Conservation (phyloP, 768 basidiomycete genomes). For the Trametes elegans region DNA sequence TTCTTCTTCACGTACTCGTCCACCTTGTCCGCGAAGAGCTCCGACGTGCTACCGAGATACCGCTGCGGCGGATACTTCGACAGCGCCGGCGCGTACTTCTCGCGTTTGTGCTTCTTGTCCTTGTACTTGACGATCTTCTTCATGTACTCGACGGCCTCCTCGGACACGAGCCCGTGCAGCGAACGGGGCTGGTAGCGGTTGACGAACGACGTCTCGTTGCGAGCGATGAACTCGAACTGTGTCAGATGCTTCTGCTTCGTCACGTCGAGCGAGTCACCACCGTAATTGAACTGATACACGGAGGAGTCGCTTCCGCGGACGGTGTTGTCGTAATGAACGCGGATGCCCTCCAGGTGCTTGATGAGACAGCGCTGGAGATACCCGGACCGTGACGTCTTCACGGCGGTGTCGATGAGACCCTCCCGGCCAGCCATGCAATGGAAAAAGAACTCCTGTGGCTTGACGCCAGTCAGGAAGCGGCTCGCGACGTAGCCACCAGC, state of each 20-base stretch:
- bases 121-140: constrained; percentile 82
- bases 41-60: constrained; percentile 88
- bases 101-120: constrained; percentile 47
- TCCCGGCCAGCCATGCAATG: constrained; percentile 99
- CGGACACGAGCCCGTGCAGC: constrained; percentile 54
- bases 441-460: constrained; percentile 99
- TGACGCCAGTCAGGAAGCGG: constrained; percentile 97
- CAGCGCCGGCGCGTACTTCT: constrained; percentile 67
- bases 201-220: constrained; percentile 79
- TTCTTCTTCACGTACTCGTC: constrained; percentile 78
- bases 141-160: constrained; percentile 74
- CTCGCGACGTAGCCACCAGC: constrained; percentile 98
- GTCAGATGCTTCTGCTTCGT: constrained; percentile 95
- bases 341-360: constrained; percentile 96
- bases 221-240: constrained; percentile 90
- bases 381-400: constrained; percentile 97
- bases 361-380: constrained; percentile 98
- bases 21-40: constrained; percentile 81
- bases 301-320: constrained; percentile 94
- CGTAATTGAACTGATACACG: constrained; percentile 95
- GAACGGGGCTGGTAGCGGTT: constrained; percentile 64
- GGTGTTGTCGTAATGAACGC: constrained; percentile 97
- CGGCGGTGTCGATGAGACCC: constrained; percentile 98
- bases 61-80: constrained; percentile 75
- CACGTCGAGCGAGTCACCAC: constrained; percentile 94